Conservation (phyloP, 495 filamentous ascomycete species). For the Sabuloglossum arenarium region DNA sequence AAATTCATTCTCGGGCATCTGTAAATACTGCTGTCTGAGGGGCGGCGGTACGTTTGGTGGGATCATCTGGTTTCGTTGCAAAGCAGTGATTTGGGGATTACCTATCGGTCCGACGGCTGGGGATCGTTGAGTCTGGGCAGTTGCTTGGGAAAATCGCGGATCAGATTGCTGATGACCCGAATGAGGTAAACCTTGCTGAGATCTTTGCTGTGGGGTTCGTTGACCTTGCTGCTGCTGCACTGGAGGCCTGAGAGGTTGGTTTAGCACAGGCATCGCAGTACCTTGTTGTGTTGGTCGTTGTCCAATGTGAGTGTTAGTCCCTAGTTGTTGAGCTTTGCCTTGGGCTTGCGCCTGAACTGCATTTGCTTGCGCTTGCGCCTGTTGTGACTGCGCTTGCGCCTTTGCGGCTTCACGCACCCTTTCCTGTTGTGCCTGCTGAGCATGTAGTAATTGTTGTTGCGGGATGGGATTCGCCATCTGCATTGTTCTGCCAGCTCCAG, state of each 20-base stretch:
- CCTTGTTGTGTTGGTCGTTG: background rate
- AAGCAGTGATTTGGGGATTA: background rate
- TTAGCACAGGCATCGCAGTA: slow-evolving; percentile 3
- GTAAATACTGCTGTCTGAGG: background rate
- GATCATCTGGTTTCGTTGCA: background rate
- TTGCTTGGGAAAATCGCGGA: background rate
- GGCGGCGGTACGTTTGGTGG: background rate
- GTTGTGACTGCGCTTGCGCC: slow-evolving; percentile 3
- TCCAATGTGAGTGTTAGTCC: background rate
- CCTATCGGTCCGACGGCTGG: background rate
- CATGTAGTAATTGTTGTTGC: background rate
- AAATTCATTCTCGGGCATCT: background rate
- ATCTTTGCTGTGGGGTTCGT: background rate
- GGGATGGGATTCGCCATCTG: slow-evolving; percentile 3
- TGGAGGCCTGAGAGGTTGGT: slow-evolving; percentile 1
- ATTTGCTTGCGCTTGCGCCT: background rate
- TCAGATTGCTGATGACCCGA: background rate
- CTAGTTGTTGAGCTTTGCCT: slow-evolving; percentile 1
- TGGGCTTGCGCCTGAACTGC: slow-evolving; percentile 3
- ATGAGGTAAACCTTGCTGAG: background rate
- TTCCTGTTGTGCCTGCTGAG: slow-evolving; percentile 4
- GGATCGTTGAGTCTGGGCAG: background rate
- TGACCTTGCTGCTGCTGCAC: background rate
- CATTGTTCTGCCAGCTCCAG: background rate
- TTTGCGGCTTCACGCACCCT: background rate